These are phyloP conservation scores for Dendryphion nanum DNA, from an alignment of 2,329 filamentous ascomycete species.

Conservation along the genomic window DNA sequence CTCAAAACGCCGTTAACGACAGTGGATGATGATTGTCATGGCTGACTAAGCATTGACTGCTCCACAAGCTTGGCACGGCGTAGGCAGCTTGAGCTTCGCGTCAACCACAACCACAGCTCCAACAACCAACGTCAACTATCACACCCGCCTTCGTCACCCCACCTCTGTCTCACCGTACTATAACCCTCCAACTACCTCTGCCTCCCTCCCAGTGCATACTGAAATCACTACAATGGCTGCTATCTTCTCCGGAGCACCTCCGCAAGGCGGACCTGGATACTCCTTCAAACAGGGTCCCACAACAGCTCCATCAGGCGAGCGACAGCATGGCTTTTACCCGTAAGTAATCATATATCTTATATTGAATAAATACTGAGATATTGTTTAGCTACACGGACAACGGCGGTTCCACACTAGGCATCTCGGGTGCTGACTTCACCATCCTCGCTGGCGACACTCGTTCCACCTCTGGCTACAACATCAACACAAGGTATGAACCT, in stretches of 20 bases:
- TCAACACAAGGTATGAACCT: constrained; percentile 93
- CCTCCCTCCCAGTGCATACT: neutral
- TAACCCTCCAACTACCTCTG: neutral
- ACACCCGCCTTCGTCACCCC: constrained; percentile 17
- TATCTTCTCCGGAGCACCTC: constrained; percentile 51
- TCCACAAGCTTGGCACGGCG: too few species aligned
- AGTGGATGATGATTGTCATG: too few species aligned
- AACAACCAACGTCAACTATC: constrained; percentile 19
- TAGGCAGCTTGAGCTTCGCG: too few species aligned
- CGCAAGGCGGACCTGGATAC: constrained; percentile 56
- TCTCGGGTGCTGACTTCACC: constrained; percentile 89
- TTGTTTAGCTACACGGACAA: constrained; percentile 86
- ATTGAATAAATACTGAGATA: constrained; percentile 11
- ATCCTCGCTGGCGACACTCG: constrained; percentile 97
- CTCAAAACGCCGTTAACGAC: too few species aligned
- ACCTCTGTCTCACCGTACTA: constrained; percentile 5
- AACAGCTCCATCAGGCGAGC: constrained; percentile 47
- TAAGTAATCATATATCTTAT: constrained; percentile 47
- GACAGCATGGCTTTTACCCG: constrained; percentile 89
- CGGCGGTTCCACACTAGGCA: constrained; percentile 92
- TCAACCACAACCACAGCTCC: constrained; percentile 26
- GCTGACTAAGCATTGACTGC: too few species aligned
- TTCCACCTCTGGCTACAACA: constrained; percentile 90
- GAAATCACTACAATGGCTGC: constrained; percentile 51
- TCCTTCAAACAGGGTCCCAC: constrained; percentile 57